A percentile compares a stretch with the other conserved stretches of the same genome.
phyloP scores from a whole-genome alignment of 768 basidiomycete species.

The Lactarius tabidus region DNA sequence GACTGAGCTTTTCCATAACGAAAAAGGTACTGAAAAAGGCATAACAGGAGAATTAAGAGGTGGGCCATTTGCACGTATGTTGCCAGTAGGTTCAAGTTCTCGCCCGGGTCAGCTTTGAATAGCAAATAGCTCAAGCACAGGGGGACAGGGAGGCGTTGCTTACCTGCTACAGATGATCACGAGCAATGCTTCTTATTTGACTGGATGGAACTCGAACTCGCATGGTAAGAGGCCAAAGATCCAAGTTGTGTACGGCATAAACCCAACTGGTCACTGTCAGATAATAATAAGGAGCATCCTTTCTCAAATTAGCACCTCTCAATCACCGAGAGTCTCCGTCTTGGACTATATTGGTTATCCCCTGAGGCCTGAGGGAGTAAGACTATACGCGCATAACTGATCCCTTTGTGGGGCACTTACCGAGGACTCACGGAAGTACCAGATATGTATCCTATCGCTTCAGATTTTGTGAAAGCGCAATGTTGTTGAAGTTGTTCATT shows the following conservation, averaged over 20 bases:
- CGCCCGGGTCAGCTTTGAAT: background rate
- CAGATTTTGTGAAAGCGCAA: too few relatives aligned
- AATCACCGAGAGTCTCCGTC: background rate
- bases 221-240: background rate
- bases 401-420: background rate
- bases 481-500: too few relatives aligned
- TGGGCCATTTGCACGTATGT: background rate
- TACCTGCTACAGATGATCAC: too few relatives aligned
- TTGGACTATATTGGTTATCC: background rate
- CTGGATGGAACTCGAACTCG: too few relatives aligned
- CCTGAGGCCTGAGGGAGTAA: background rate
- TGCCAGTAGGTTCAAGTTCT: background rate
- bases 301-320: background rate
- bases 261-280: background rate
- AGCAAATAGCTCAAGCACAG: background rate
- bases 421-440: too few relatives aligned
- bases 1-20: background rate
- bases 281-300: background rate
- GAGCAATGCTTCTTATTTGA: too few relatives aligned
- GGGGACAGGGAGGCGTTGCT: background rate
- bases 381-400: background rate
- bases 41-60: background rate
- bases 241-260: background rate
- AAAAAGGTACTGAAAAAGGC: background rate
- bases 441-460: too few relatives aligned